Conservation (phyloP, 1,284 basidiomycete species). For the Ustilago loliicola region DNA sequence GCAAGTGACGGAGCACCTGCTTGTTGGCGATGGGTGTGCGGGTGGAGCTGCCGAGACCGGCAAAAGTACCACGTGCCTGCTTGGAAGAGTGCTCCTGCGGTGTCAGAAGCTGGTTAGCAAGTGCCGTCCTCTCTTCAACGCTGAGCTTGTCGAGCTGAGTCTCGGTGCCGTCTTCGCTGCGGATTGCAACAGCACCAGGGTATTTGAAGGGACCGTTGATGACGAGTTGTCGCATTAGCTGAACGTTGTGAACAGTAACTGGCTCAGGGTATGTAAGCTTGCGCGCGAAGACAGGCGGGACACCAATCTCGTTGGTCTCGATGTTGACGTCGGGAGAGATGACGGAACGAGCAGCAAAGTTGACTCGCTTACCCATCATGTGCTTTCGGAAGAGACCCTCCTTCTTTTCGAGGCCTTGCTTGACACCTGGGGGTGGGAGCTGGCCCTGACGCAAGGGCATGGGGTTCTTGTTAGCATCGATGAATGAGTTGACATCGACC, state of each 20-base stretch:
- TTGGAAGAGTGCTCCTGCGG: slow-evolving; percentile 79
- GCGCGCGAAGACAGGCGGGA: slow-evolving; percentile 96
- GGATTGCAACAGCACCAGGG: slow-evolving; percentile 93
- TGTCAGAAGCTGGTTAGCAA: slow-evolving; percentile 96
- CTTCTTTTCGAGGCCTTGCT: slow-evolving; percentile 98
- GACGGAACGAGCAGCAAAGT: slow-evolving; percentile 98
- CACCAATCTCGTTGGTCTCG: slow-evolving; percentile 98
- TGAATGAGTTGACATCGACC: slow-evolving; percentile 94
- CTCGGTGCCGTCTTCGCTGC: slow-evolving; percentile 85
- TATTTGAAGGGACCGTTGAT: slow-evolving; percentile 90
- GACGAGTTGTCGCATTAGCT: slow-evolving; percentile 88
- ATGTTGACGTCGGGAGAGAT: slow-evolving; percentile 99
- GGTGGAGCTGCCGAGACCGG: slow-evolving; percentile 63
- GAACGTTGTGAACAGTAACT: slow-evolving; percentile 91
- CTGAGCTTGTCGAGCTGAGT: slow-evolving; percentile 78
- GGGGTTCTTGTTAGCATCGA: slow-evolving; percentile 97
- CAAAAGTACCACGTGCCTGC: slow-evolving; percentile 66
- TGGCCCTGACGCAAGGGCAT: slow-evolving; percentile 86
- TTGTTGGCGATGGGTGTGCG: slow-evolving; percentile 80
- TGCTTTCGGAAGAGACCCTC: slow-evolving; percentile 98
- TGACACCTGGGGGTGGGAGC: slow-evolving; percentile 92
- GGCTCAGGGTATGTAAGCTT: slow-evolving; percentile 98
- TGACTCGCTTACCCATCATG: slow-evolving; percentile 99
- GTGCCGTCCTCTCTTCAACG: slow-evolving; percentile 88
- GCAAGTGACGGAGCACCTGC: slow-evolving; percentile 95